Evolutionary conservation across 208 protist species (phyloP).

Genomic region (Crithidia acanthocephali): DNA sequence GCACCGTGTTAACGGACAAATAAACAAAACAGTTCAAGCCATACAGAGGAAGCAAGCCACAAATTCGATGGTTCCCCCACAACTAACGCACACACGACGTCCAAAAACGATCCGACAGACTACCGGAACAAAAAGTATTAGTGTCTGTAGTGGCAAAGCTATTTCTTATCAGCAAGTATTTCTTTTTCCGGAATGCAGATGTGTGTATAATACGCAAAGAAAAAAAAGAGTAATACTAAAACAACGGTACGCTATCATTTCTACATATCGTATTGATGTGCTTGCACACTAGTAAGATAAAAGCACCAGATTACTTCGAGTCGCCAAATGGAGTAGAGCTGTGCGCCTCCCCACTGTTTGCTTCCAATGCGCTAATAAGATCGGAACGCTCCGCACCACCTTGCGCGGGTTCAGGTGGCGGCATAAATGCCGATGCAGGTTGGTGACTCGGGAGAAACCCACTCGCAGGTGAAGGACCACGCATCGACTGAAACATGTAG

Average conservation of each 20-base stretch:
- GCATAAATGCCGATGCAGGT: constrained; percentile 12
- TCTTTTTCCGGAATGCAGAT: background rate
- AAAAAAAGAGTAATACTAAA: background rate
- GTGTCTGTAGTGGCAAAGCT: no score
- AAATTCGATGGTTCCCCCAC: no score
- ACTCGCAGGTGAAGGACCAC: background rate
- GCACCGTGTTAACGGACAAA: no score
- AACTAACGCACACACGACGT: no score
- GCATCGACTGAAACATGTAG: constrained; percentile 13
- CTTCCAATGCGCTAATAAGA: constrained; percentile 21
- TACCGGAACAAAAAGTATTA: no score
- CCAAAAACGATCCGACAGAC: no score
- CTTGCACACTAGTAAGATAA: no score
- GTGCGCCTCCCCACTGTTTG: constrained; percentile 26
- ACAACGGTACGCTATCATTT: background rate
- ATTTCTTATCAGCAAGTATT: no score
- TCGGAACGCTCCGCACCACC: constrained; percentile 16
- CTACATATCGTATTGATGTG: no score
- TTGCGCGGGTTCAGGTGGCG: background rate
- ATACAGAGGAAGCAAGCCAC: no score
- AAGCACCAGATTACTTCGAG: constrained; percentile 4
- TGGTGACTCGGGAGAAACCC: background rate
- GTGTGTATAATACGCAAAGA: constrained; percentile 6
- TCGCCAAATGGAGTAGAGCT: constrained; percentile 32
- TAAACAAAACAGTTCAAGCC: no score